These are phyloP conservation scores for Neltuma alba DNA, from an alignment of 306 rosid genomes.

Conservation along the genomic window DNA sequence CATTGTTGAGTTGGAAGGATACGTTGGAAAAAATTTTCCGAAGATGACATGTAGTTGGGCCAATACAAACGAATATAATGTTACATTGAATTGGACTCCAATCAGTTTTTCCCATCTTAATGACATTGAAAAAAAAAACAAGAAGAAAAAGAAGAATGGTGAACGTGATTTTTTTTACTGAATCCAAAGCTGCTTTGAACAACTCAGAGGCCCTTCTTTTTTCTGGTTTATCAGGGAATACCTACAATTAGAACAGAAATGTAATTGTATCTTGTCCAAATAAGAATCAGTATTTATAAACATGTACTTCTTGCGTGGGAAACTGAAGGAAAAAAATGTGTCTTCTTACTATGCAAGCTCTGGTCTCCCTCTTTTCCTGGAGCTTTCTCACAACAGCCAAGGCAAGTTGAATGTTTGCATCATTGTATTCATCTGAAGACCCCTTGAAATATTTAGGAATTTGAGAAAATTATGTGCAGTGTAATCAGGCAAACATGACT, in stretches of 20 bases:
- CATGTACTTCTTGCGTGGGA: slow-evolving; percentile 13
- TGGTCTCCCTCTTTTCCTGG: slow-evolving; percentile 65
- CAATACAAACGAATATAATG: background rate
- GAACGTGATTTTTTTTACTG: slow-evolving; percentile 50
- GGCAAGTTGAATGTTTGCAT: slow-evolving; percentile 91
- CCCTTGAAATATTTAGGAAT: slow-evolving; percentile 96
- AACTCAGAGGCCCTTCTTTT: slow-evolving; percentile 79
- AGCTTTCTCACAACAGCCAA: slow-evolving; percentile 90
- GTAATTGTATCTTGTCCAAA: slow-evolving; percentile 24
- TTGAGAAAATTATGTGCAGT: slow-evolving; percentile 69
- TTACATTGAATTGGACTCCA: slow-evolving; percentile 22
- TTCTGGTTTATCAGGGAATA: slow-evolving; percentile 95
- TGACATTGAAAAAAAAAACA: background rate
- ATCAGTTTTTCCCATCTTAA: slow-evolving; percentile 16
- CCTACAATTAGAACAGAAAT: slow-evolving; percentile 52
- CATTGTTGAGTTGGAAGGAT: background rate
- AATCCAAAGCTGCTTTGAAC: slow-evolving; percentile 87
- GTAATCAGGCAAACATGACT: slow-evolving; percentile 44
- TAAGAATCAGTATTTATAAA: background rate
- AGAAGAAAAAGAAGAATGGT: slow-evolving; percentile 25
- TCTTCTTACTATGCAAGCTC: slow-evolving; percentile 79
- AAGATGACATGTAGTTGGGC: slow-evolving; percentile 20
- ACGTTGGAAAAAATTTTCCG: background rate
- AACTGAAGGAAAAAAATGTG: slow-evolving; percentile 27
- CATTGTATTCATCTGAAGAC: slow-evolving; percentile 99